Base-by-base conservation (phyloP, 305 asterid species). In the Salvia sclarea region DNA sequence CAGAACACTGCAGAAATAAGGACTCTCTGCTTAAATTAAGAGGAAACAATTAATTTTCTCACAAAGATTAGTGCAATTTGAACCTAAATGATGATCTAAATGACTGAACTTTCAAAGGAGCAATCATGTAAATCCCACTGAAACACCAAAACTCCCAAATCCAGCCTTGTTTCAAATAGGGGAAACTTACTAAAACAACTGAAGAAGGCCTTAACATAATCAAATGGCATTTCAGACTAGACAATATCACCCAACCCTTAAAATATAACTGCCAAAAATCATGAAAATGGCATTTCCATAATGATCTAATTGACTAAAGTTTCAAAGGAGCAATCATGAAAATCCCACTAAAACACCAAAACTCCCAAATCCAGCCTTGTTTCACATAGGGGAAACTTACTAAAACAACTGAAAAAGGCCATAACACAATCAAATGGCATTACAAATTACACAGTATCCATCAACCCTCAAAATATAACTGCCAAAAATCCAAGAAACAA, bases 341-440 rank as follows among this genome's bases (percentile, higher is more conserved):
- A 40, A 49, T 8, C 7, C 58, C 30, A 37, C 44, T 10, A 31
- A 13, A 37, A 44, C 8, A 58, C 2, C 14, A 55, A 38, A 35
- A 35, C 1, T 43, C 12, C 18, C 53, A 41, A 47, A 21, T 58
- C 47, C 47, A 14, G n/a, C 16, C 31, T 16, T 66, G 58, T 24
- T 53, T 41, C 57, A 62, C 53, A 41, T 67, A 48, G 20, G 14
- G n/a, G 16, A 44, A 64, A 56, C 48, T 62, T 28, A 8, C 41
- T 60, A 33, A 60, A 21, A 59, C 2, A 20, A 11, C 18, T 35
- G 21, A 30, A 37, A 63, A 33, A 21, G 64, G 14, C 50, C 7
- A 16, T 7, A 28, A 16, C 52, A 22, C 40, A 61, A 53, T 14
- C 1, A 44, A 22, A 16, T 33, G 16, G 56, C 25, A 43, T 22